Percentiles rank a stretch among this genome's conserved stretches.
Conservation (phyloP, 371 early-diverging fungal species). For the Mortierella sp. region DNA sequence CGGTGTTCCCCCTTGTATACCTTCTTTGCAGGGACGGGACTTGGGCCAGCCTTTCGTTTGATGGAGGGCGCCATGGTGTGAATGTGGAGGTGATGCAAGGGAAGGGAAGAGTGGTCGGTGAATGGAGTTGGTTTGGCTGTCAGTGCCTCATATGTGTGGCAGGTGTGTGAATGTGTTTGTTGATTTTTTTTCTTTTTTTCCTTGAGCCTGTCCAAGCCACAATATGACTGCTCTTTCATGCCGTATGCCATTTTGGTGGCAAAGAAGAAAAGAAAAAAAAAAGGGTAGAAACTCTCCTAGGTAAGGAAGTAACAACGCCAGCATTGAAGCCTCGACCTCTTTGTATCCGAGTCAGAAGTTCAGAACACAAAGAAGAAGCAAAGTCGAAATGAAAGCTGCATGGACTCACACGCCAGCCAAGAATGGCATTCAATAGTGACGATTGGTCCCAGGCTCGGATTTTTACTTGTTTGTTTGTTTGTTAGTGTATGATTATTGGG, state of each 20-base stretch:
- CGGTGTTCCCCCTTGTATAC: neutral
- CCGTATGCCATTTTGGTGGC: neutral
- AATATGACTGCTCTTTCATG: neutral
- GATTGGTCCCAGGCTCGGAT: slow-evolving; percentile 10
- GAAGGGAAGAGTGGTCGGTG: neutral
- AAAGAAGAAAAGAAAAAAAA: neutral
- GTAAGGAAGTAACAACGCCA: too few species aligned
- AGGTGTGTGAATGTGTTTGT: neutral
- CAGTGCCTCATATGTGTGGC: neutral
- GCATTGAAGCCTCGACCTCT: neutral
- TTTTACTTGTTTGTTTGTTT: neutral
- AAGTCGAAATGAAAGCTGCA: neutral
- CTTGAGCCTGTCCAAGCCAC: neutral
- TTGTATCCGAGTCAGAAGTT: too few species aligned
- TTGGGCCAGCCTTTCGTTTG: slow-evolving; percentile 17
- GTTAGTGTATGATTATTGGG: slow-evolving; percentile 15
- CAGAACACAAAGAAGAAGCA: neutral
- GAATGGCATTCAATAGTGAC: neutral
- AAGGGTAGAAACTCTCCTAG: too few species aligned
- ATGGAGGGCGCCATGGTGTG: slow-evolving; percentile 27
- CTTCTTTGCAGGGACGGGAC: slow-evolving; percentile 16
- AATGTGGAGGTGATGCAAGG: neutral
- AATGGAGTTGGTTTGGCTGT: neutral
- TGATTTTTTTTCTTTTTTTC: slow-evolving; percentile 10
- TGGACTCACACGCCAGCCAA: neutral